These are phyloP conservation scores for Pseudopithomyces maydicus DNA, from an alignment of 2,329 filamentous ascomycete genomes.

Conservation along the genomic window DNA sequence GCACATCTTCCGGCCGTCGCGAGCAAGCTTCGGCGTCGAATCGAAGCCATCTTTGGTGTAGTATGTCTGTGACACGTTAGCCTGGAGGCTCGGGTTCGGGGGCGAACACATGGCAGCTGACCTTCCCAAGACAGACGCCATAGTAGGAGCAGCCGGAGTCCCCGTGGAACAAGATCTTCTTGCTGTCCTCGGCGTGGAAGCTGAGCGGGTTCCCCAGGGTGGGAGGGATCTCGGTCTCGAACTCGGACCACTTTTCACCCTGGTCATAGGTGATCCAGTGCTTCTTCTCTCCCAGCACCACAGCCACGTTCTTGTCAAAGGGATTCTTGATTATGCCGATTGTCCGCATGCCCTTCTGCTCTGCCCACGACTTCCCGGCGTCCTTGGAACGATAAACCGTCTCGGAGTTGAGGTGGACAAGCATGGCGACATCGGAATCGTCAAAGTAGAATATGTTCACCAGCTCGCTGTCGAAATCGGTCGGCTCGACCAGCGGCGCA, in stretches of 20 bases:
- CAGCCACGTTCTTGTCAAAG: slow-evolving; percentile 78
- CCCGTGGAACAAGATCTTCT: slow-evolving; percentile 81
- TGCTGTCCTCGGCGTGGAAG: slow-evolving; percentile 83
- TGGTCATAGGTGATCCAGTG: slow-evolving; percentile 87
- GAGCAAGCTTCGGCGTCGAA: slow-evolving; percentile 66
- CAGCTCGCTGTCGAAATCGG: slow-evolving; percentile 69
- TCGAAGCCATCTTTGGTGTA: slow-evolving; percentile 91
- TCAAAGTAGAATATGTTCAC: slow-evolving; percentile 85
- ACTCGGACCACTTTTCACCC: slow-evolving; percentile 80
- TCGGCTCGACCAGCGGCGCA: slow-evolving; percentile 68
- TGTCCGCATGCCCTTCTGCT: slow-evolving; percentile 65
- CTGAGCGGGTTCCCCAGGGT: slow-evolving; percentile 66
- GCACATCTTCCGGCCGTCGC: slow-evolving; percentile 74
- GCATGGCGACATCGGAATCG: slow-evolving; percentile 80
- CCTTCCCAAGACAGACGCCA: slow-evolving; percentile 53
- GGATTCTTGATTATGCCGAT: slow-evolving; percentile 75
- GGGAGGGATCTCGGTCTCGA: slow-evolving; percentile 62
- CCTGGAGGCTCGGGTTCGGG: background rate
- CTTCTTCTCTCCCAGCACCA: slow-evolving; percentile 71
- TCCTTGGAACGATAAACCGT: slow-evolving; percentile 79
- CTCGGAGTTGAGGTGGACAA: slow-evolving; percentile 68
- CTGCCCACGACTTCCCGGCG: slow-evolving; percentile 78
- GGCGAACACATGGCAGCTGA: slow-evolving; percentile 42
- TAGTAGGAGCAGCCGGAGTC: slow-evolving; percentile 42
- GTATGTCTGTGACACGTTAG: slow-evolving; percentile 48